Conservation (phyloP, 768 basidiomycete genomes). For the Auriscalpium orientale region DNA sequence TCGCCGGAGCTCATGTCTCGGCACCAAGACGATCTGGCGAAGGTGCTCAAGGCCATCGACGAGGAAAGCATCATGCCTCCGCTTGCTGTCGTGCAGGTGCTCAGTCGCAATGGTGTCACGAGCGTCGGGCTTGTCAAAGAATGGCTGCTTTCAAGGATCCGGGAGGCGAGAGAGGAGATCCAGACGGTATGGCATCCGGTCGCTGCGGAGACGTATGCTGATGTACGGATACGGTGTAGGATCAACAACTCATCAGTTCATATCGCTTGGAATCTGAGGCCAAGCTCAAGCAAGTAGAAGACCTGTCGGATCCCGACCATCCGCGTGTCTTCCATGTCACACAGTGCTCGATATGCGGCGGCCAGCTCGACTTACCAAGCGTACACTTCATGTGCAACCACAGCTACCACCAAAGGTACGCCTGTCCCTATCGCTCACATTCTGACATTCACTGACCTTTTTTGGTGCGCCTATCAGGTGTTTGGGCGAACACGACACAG, state of each 20-base stretch:
- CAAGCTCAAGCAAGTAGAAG: slow-evolving; percentile 75
- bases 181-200: slow-evolving; percentile 52
- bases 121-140: slow-evolving; percentile 89
- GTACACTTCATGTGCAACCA: slow-evolving; percentile 99
- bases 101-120: slow-evolving; percentile 83
- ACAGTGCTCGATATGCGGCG: slow-evolving; percentile 82
- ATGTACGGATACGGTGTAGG: slow-evolving; percentile 36
- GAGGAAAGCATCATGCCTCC: slow-evolving; percentile 80
- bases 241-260: slow-evolving; percentile 78
- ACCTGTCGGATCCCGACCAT: slow-evolving; percentile 68
- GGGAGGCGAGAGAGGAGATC: slow-evolving; percentile 65
- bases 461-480: slow-evolving; percentile 43
- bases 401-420: slow-evolving; percentile 88
- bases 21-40: slow-evolving; percentile 65
- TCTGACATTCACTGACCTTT: not conserved
- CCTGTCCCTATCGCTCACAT: not conserved
- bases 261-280: slow-evolving; percentile 79
- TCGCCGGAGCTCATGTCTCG: slow-evolving; percentile 62
- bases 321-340: slow-evolving; percentile 93
- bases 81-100: slow-evolving; percentile 79
- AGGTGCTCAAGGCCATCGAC: slow-evolving; percentile 72
- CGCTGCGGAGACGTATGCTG: not conserved
- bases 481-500: slow-evolving; percentile 79
- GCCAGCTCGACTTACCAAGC: slow-evolving; percentile 85
- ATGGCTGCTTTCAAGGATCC: slow-evolving; percentile 80